Conservation (phyloP, 768 basidiomycete genomes). For the Termitomyces sp. region DNA sequence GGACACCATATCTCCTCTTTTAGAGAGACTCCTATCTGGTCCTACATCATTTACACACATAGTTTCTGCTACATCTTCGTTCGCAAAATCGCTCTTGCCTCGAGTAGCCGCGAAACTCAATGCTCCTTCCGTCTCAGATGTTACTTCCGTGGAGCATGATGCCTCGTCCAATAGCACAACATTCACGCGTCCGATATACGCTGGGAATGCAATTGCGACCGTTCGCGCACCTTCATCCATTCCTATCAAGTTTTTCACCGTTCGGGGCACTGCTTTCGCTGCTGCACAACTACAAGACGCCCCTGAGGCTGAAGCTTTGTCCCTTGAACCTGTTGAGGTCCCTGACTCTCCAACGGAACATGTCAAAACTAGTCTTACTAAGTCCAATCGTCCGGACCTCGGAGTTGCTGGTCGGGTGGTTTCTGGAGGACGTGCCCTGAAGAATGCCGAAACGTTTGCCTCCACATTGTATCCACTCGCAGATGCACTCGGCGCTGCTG, state of each 20-base stretch:
- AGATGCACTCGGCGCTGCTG: slow-evolving; percentile 88
- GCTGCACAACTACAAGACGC: slow-evolving; percentile 51
- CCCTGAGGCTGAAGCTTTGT: slow-evolving; percentile 51
- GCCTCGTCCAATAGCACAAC: slow-evolving; percentile 65
- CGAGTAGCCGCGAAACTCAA: slow-evolving; percentile 89
- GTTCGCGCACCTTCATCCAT: slow-evolving; percentile 75
- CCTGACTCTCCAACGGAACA: slow-evolving; percentile 55
- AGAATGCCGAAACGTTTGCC: slow-evolving; percentile 91
- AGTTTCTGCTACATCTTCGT: slow-evolving; percentile 86
- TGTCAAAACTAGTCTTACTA: slow-evolving; percentile 69
- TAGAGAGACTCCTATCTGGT: slow-evolving; percentile 66
- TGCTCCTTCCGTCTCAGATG: slow-evolving; percentile 86
- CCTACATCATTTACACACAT: slow-evolving; percentile 79
- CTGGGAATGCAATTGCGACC: slow-evolving; percentile 94
- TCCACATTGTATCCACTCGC: slow-evolving; percentile 85
- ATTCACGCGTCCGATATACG: slow-evolving; percentile 94
- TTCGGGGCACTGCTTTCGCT: slow-evolving; percentile 86
- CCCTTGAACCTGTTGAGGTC: slow-evolving; percentile 59
- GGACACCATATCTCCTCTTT: slow-evolving; percentile 76
- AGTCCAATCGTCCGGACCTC: slow-evolving; percentile 89
- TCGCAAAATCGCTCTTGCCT: slow-evolving; percentile 89
- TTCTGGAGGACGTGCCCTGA: slow-evolving; percentile 92
- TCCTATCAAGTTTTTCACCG: slow-evolving; percentile 89
- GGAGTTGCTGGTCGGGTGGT: slow-evolving; percentile 84
- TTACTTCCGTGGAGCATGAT: slow-evolving; percentile 78